Base-by-base conservation (phyloP, 139 green algal species). In the Limnomonas spitsbergensis region DNA sequence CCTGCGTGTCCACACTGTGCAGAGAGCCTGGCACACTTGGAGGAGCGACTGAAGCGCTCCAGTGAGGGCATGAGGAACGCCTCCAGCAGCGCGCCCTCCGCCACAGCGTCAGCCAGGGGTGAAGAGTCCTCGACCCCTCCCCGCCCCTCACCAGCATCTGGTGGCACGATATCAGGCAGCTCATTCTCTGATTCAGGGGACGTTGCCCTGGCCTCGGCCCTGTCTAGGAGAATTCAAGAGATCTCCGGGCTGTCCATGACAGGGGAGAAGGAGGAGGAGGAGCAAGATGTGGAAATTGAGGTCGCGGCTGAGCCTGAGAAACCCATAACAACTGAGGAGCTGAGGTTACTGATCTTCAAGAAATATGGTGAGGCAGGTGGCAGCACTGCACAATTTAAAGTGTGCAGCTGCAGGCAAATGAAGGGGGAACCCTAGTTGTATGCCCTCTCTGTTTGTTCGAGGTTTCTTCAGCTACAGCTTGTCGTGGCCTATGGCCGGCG, bases 131-230 rank as follows among this genome's bases (percentile, higher is more conserved):
- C n/a, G n/a, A n/a, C n/a, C n/a, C n/a, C n/a, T n/a, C n/a, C n/a
- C n/a, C n/a, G n/a, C n/a, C n/a, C n/a, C n/a, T n/a, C n/a, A n/a
- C n/a, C n/a, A n/a, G 47, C 20, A 20, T 20, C 14, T 14, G 47
- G 14, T 14, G 14, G 14, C 20, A 20, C 47, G 14, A 61, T 20
- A 70, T 24, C 56, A 35, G 27, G 4, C 6, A 20, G n/a, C 56
- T 35, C 83, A 4, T 90, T 90, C 35, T 81, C 54, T 35, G 83
- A 87, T 20, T 81, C 78, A 26, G 81, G 81, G 4, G 86, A 90
- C 40, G 31, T 31, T 20, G 81, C 85, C 34, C 69, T 90, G 27
- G 77, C 86, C 3, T 72, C 56, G 14, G 78, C 81, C 2, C 77
- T 87, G 2, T 70, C 69, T 20, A 38, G 27, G 27, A 79, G 85